Conservation (phyloP, 352 stramenopile genomes). For the Phytophthora sp. region DNA sequence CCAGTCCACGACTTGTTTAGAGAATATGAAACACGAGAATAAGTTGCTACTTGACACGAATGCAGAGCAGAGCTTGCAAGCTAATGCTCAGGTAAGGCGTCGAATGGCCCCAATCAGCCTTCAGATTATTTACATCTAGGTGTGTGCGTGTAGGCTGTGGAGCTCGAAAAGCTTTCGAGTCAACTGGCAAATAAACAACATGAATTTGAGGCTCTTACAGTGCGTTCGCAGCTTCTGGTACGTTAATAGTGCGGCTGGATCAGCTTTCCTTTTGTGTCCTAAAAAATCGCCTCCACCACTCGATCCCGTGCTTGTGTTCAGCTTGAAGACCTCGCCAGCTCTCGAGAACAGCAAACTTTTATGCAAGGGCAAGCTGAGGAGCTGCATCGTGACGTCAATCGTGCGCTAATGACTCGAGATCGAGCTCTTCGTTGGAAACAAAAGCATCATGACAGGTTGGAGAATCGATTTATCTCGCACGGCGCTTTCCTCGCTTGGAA, state of each 20-base stretch:
- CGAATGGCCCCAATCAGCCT: not conserved
- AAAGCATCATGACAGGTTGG: slow-evolving; percentile 19
- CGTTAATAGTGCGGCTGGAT: not conserved
- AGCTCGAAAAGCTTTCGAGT: slow-evolving; percentile 27
- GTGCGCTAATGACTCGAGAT: slow-evolving; percentile 40
- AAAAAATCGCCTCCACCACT: no score
- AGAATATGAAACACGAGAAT: slow-evolving; percentile 26
- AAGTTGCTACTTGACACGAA: slow-evolving; percentile 20
- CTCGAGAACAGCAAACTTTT: slow-evolving; percentile 19
- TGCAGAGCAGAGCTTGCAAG: slow-evolving; percentile 18
- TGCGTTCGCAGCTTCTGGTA: slow-evolving; percentile 36
- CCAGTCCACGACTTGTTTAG: slow-evolving; percentile 20
- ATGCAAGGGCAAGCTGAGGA: slow-evolving; percentile 23
- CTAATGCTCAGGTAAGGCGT: slow-evolving; percentile 30
- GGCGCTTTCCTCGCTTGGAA: slow-evolving; percentile 44
- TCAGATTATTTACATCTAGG: not conserved
- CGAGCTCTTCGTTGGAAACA: slow-evolving; percentile 43
- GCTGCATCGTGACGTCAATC: slow-evolving; percentile 30
- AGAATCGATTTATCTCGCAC: slow-evolving; percentile 1
- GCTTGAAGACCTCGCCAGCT: slow-evolving; percentile 33
- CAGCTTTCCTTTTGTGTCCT: not conserved
- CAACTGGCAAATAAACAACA: slow-evolving; percentile 35
- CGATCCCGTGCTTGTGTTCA: slow-evolving; percentile 9
- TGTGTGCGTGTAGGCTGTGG: slow-evolving; percentile 18
- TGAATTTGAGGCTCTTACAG: slow-evolving; percentile 28